Evolutionary conservation across 371 early-diverging fungal species (phyloP), one percentile per base, ranked within the genome.

Genomic region (Zopfochytrium polystomum): DNA sequence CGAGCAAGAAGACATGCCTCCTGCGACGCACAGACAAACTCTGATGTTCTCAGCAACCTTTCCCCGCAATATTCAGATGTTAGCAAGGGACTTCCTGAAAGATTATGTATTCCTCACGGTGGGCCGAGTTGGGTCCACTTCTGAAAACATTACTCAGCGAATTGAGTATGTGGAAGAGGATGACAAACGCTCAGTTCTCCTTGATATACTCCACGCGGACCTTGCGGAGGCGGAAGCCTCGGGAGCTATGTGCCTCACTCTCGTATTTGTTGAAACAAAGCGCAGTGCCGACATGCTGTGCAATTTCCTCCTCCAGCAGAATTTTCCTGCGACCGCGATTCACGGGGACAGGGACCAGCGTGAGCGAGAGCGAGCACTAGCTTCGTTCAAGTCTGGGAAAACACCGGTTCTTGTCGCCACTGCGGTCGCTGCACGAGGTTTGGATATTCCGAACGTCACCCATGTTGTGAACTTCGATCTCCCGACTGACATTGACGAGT

Each of bases 1-100:
- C 30, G 91, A 95, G 72, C 71, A 86, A 57, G 95, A 92, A 79
- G 92, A 96, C 67, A 93, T 96, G 95, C 90, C 92, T 11, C 80
- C 80, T n/a, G 82, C 87, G 2, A 47, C 74, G n/a, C 79, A 84
- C 3, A 88, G 98, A 27, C 91, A 91, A 68, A 98, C 96, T 0
- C 91, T 98, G 67, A 90, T 98, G 91, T 98, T 94, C 77, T 92
- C 93, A 22, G 98, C 98, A 34, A 98, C 98, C 11, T 98, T 95
- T 82, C 96, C 98, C 18, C 86, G 88, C 46, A 90, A 95, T 58
- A 95, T 98, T 66, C 96, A 96, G 71, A 74, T 81, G 55, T 81
- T 98, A 23, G 98, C 98, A 13, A 85, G 92, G 44, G 97, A 95
- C 74, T 96, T 96, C 73, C 77, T 96, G 58, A 85, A 88, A 29